These are phyloP conservation scores for Boechera divaricarpa DNA, from an alignment of 345 rosid species.

Conservation along the genomic window DNA sequence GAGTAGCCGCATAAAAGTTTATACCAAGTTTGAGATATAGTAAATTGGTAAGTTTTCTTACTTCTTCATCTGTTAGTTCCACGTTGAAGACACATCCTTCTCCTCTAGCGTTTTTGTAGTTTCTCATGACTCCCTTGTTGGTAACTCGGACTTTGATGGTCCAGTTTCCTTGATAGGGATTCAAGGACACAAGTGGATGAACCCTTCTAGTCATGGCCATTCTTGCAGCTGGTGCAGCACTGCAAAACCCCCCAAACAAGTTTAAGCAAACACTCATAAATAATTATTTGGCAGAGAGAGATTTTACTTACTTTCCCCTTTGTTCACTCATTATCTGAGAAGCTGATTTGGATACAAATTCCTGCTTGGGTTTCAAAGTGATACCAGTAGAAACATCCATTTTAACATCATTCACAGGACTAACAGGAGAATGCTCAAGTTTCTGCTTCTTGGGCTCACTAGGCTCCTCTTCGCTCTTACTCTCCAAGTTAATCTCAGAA, in stretches of 20 bases:
- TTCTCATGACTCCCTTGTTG: slow-evolving; percentile 83
- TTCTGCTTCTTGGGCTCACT: slow-evolving; percentile 52
- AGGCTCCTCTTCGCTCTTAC: slow-evolving; percentile 43
- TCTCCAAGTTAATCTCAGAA: slow-evolving; percentile 55
- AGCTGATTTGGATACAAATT: slow-evolving; percentile 69
- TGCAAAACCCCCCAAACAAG: slow-evolving; percentile 36
- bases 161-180: slow-evolving; percentile 97
- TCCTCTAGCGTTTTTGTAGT: slow-evolving; percentile 85
- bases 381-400: slow-evolving; percentile 47
- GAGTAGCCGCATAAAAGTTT: background rate
- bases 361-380: slow-evolving; percentile 73
- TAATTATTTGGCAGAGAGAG: background rate
- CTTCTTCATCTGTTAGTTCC: slow-evolving; percentile 93
- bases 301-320: slow-evolving; percentile 60
- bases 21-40: background rate
- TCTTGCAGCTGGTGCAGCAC: slow-evolving; percentile 83
- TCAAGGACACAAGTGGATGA: slow-evolving; percentile 89
- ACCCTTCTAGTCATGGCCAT: slow-evolving; percentile 93
- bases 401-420: slow-evolving; percentile 38
- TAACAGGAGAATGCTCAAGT: slow-evolving; percentile 44
- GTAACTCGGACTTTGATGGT: slow-evolving; percentile 91
- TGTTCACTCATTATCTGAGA: slow-evolving; percentile 84
- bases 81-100: slow-evolving; percentile 97
- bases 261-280: background rate
- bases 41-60: slow-evolving; percentile 44